These are phyloP conservation scores for Sphagnum contortum DNA, from an alignment of 225 moss, liverwort and hornwort species.

Conservation along the genomic window DNA sequence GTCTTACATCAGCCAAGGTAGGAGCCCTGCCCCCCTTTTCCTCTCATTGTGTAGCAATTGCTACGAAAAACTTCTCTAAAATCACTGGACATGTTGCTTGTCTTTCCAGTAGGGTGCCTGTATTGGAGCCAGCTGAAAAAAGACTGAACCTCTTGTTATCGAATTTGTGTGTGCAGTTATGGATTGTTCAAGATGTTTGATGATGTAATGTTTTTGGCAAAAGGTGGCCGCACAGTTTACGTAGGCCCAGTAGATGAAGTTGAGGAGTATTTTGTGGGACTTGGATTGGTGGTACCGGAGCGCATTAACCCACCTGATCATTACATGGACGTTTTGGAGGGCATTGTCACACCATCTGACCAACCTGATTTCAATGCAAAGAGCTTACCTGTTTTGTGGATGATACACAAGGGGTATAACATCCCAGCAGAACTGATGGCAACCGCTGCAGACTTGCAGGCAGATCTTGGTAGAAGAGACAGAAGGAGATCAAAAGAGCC, in stretches of 20 bases:
- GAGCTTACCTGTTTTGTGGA: slow-evolving; percentile 75
- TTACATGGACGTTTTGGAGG: slow-evolving; percentile 86
- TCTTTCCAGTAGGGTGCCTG: too few species aligned
- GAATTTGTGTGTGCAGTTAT: slow-evolving; percentile 37
- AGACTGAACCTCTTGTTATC: too few species aligned
- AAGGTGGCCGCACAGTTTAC: slow-evolving; percentile 74
- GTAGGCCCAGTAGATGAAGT: slow-evolving; percentile 69
- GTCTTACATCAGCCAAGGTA: slow-evolving; percentile 97
- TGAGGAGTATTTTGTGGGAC: slow-evolving; percentile 59
- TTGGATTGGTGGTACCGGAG: slow-evolving; percentile 67
- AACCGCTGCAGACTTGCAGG: slow-evolving; percentile 19
- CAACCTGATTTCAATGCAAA: slow-evolving; percentile 62
- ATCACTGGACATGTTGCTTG: too few species aligned
- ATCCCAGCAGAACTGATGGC: slow-evolving; percentile 60
- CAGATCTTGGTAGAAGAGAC: slow-evolving; percentile 3
- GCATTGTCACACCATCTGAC: slow-evolving; percentile 31
- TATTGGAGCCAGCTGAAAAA: too few species aligned
- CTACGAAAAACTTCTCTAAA: too few species aligned
- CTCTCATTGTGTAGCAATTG: too few species aligned
- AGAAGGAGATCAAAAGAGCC: slow-evolving; percentile 12
- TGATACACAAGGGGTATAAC: slow-evolving; percentile 68
- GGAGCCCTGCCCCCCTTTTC: too few species aligned
- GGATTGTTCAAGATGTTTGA: slow-evolving; percentile 88
- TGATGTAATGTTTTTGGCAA: slow-evolving; percentile 85
- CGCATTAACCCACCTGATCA: slow-evolving; percentile 87